phyloP scores from a whole-genome alignment of 805 yeast species.

The Ogataea trehalophila region DNA sequence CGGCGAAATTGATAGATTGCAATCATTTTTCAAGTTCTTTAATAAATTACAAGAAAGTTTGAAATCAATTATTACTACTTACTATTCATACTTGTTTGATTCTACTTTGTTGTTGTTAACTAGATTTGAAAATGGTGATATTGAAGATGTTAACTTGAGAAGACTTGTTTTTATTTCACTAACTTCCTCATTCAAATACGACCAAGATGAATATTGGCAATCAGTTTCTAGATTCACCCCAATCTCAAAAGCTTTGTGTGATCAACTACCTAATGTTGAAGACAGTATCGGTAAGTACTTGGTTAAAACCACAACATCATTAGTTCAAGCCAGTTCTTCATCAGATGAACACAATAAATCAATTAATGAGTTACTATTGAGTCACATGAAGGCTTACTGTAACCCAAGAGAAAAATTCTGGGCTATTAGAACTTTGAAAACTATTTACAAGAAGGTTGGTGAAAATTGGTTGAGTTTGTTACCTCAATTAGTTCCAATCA shows the following conservation, averaged over 20 bases:
- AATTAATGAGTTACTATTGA: constrained; percentile 58
- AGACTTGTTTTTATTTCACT: constrained; percentile 71
- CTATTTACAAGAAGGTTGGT: constrained; percentile 85
- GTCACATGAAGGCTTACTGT: constrained; percentile 63
- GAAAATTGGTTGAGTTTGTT: constrained; percentile 88
- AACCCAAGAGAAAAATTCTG: constrained; percentile 60
- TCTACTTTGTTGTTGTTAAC: constrained; percentile 54
- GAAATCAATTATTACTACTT: constrained; percentile 82
- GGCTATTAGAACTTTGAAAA: constrained; percentile 75
- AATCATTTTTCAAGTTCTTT: constrained; percentile 81
- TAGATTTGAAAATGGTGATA: constrained; percentile 40
- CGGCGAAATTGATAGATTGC: constrained; percentile 51
- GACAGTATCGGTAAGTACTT: constrained; percentile 72
- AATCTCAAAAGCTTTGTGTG: constrained; percentile 55
- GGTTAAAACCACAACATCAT: constrained; percentile 72
- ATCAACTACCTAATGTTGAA: constrained; percentile 65
- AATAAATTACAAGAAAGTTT: constrained; percentile 78
- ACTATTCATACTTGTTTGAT: constrained; percentile 81
- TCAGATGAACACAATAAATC: constrained; percentile 68
- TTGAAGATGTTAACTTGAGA: constrained; percentile 51
- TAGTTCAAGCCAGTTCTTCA: constrained; percentile 61
- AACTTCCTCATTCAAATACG: constrained; percentile 77
- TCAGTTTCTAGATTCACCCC: constrained; percentile 78
- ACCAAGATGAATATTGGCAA: constrained; percentile 94
- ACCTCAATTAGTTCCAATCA: constrained; percentile 92